phyloP scores from a whole-genome alignment of 129 eudicot genomes.

The Cynara cardunculus region DNA sequence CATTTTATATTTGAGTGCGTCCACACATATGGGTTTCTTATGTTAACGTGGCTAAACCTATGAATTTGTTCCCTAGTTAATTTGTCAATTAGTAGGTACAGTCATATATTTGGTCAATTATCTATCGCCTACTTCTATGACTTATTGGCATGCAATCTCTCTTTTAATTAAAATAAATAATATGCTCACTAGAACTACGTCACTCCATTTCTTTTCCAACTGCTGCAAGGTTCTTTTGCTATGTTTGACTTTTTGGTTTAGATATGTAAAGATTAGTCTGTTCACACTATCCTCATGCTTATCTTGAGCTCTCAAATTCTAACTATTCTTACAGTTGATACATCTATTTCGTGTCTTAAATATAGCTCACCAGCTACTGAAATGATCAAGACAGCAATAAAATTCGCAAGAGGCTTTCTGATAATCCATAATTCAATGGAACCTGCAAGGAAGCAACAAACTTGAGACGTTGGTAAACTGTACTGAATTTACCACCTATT shows the following conservation, averaged over 20 bases:
- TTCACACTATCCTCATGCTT: constrained; percentile 4
- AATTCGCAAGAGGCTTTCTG: background rate
- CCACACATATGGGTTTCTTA: too few relatives aligned
- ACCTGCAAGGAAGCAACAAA: background rate
- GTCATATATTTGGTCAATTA: constrained; percentile 1
- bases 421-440: background rate
- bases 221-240: background rate
- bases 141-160: constrained; percentile 3
- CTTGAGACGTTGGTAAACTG: background rate
- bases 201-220: constrained; percentile 1
- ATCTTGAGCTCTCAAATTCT: background rate
- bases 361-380: background rate
- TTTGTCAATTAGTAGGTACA: constrained; percentile 1
- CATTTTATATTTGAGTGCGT: too few relatives aligned
- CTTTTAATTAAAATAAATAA: background rate
- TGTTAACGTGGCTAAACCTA: too few relatives aligned
- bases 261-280: constrained; percentile 6
- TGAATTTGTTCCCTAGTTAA: constrained; percentile 2
- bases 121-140: constrained; percentile 2
- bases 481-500: background rate
- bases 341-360: background rate
- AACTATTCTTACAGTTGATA: background rate
- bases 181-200: background rate
- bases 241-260: constrained; percentile 4
- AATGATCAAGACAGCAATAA: constrained; percentile 6